These are phyloP conservation scores for Leccinum pallidistipes DNA, from an alignment of 1,284 basidiomycete species.

Conservation along the genomic window DNA sequence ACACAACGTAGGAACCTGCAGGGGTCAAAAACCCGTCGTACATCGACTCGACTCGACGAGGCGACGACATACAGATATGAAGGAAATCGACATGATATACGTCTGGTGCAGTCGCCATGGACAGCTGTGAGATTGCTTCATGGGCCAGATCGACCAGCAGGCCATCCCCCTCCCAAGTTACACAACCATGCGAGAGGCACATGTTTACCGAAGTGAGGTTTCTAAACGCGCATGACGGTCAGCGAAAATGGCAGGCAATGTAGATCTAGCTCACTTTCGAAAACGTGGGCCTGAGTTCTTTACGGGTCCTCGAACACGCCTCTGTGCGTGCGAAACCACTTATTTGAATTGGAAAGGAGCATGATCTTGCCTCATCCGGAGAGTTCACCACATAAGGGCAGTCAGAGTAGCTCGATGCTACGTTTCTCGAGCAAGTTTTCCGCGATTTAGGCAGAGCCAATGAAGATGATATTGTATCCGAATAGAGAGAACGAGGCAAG, in stretches of 20 bases:
- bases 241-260: neutral
- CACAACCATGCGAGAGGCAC: conserved; percentile 23
- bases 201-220: conserved; percentile 18
- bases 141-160: conserved; percentile 22
- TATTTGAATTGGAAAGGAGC: too few relatives aligned
- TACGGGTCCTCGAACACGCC: conserved; percentile 17
- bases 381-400: too few relatives aligned
- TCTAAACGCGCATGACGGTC: conserved; percentile 5
- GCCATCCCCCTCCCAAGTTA: conserved; percentile 17
- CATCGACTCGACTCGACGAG: conserved; percentile 40
- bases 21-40: conserved; percentile 26
- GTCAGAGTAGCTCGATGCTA: too few relatives aligned
- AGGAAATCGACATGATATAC: conserved; percentile 18
- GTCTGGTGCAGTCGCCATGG: conserved; percentile 2
- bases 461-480: conserved; percentile 16
- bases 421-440: conserved; percentile 6
- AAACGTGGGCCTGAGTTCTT: conserved; percentile 13
- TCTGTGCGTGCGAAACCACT: conserved; percentile 1
- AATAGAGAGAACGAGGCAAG: conserved; percentile 15
- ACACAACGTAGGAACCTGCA: conserved; percentile 16
- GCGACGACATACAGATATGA: conserved; percentile 11
- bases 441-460: conserved; percentile 23
- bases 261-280: conserved; percentile 14
- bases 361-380: too few relatives aligned
- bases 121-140: conserved; percentile 18